A percentile compares a stretch with the other conserved stretches of the same genome.
These are phyloP conservation scores for Phytophthora idaei DNA, from an alignment of 352 stramenopile species.

Conservation along the genomic window DNA sequence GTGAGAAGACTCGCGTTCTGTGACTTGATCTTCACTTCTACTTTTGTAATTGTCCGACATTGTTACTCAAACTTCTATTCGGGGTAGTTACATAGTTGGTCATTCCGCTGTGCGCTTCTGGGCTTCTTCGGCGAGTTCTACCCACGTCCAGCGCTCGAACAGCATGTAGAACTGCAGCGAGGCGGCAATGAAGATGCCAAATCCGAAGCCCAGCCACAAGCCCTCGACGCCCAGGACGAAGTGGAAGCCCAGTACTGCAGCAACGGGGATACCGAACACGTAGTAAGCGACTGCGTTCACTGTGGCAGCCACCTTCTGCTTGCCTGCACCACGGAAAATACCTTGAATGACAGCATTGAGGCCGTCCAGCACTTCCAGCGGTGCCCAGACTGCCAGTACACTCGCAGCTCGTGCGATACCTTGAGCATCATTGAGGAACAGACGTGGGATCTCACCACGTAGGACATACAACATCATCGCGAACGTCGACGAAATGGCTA, in stretches of 20 bases:
- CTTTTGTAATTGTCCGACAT: not conserved
- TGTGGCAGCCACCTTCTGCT: conserved; percentile 62
- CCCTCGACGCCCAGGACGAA: conserved; percentile 53
- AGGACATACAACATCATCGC: conserved; percentile 30
- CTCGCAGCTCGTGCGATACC: conserved; percentile 44
- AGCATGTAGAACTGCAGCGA: conserved; percentile 46
- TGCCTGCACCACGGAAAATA: conserved; percentile 67
- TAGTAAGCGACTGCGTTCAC: conserved; percentile 83
- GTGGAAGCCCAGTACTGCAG: conserved; percentile 58
- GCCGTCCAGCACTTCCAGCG: conserved; percentile 59
- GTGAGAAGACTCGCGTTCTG: no score
- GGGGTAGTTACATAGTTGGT: not conserved
- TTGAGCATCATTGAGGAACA: conserved; percentile 54
- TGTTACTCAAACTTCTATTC: not conserved
- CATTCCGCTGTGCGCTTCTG: conserved; percentile 44
- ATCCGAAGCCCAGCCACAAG: conserved; percentile 62
- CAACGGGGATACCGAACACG: conserved; percentile 70
- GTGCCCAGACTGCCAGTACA: conserved; percentile 50
- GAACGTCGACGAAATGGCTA: conserved; percentile 39
- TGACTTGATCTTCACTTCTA: not conserved
- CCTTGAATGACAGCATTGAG: conserved; percentile 62
- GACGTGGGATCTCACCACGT: conserved; percentile 26
- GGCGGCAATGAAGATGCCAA: conserved; percentile 45
- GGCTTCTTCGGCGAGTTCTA: conserved; percentile 43
- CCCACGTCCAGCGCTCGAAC: conserved; percentile 44